A percentile compares a stretch with the other conserved stretches of the same genome.
These are phyloP conservation scores for Herpetomonas samuelpessoai DNA, from an alignment of 208 protist species.

Conservation along the genomic window DNA sequence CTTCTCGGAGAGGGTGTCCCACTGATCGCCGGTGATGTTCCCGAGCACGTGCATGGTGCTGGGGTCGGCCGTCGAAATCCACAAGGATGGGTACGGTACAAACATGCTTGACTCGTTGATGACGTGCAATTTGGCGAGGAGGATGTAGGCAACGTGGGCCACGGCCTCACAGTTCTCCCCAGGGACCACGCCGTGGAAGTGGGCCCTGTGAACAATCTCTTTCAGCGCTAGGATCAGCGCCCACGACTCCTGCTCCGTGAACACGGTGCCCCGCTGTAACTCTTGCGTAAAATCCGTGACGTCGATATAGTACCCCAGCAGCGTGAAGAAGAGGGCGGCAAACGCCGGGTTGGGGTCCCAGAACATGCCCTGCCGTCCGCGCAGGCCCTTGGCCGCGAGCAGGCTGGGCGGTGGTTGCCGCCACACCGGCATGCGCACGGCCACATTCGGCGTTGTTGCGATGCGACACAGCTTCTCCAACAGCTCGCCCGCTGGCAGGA, in stretches of 20 bases:
- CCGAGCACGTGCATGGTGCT: slow-evolving; percentile 17
- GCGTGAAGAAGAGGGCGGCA: slow-evolving; percentile 68
- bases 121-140: slow-evolving; percentile 65
- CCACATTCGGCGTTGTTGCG: neutral
- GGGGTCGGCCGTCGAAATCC: slow-evolving; percentile 40
- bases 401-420: neutral
- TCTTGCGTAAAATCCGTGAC: slow-evolving; percentile 62
- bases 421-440: slow-evolving; percentile 6
- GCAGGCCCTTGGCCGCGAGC: slow-evolving; percentile 20
- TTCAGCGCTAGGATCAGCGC: slow-evolving; percentile 74
- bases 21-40: slow-evolving; percentile 25
- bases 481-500: slow-evolving; percentile 17
- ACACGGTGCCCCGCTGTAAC: slow-evolving; percentile 37
- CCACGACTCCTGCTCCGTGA: slow-evolving; percentile 34
- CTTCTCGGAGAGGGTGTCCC: slow-evolving; percentile 19
- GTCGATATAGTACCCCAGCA: slow-evolving; percentile 76
- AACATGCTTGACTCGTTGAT: slow-evolving; percentile 68
- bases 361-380: slow-evolving; percentile 33
- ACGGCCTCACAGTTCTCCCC: slow-evolving; percentile 66
- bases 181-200: slow-evolving; percentile 72
- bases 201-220: slow-evolving; percentile 66
- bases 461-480: slow-evolving; percentile 1
- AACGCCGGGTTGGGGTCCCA: slow-evolving; percentile 69
- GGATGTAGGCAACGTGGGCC: slow-evolving; percentile 49
- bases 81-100: slow-evolving; percentile 40